These are phyloP conservation scores for Platismatia glauca DNA, from an alignment of 495 filamentous ascomycete species.

Conservation along the genomic window DNA sequence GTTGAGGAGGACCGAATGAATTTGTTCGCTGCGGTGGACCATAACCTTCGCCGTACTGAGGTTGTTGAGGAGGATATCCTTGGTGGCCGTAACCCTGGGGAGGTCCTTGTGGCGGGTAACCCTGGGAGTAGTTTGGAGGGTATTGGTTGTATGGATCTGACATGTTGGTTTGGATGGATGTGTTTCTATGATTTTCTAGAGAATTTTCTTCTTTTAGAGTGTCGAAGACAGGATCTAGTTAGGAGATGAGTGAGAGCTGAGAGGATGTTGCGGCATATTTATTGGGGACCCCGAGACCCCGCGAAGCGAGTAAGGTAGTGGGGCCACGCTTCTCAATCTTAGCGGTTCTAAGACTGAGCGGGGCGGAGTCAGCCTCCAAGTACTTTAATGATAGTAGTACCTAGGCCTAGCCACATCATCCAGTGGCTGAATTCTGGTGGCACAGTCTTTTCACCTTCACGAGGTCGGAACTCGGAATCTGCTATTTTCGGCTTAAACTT, in stretches of 20 bases:
- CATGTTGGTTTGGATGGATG: conserved; percentile 27
- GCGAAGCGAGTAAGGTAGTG: no score
- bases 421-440: not conserved
- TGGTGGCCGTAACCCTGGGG: conserved; percentile 25
- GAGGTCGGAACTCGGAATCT: no score
- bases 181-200: not conserved
- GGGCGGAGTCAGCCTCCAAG: not conserved
- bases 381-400: no score
- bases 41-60: conserved; percentile 32
- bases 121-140: conserved; percentile 26
- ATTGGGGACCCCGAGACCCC: not conserved
- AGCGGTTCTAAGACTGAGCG: not conserved
- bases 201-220: not conserved
- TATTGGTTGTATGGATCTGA: conserved; percentile 43
- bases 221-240: not conserved
- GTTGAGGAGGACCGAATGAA: conserved; percentile 38
- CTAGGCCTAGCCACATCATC: not conserved
- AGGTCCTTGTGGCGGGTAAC: conserved; percentile 26
- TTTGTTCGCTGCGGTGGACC: conserved; percentile 33
- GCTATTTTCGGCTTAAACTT: no score
- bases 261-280: not conserved
- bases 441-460: not conserved
- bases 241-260: not conserved
- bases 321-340: no score
- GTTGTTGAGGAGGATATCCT: conserved; percentile 27